phyloP scores from a whole-genome alignment of 148 eudicot species.

The Beta vulgaris region DNA sequence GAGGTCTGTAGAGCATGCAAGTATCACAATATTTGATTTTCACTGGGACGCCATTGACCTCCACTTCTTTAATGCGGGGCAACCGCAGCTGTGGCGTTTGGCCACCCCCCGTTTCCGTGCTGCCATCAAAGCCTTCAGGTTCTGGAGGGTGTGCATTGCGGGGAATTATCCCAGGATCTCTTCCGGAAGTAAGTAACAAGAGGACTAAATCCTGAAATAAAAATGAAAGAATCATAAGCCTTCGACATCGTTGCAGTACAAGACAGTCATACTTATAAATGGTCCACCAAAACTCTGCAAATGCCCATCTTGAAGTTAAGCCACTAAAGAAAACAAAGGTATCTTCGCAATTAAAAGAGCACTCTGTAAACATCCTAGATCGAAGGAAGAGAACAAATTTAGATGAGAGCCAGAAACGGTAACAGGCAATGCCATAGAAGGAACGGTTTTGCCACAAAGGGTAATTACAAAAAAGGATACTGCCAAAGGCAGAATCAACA shows the following conservation, averaged over 20 bases:
- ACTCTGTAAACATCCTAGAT: background rate
- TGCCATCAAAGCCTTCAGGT: slow-evolving; percentile 80
- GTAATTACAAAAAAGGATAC: background rate
- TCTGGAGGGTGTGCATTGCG: slow-evolving; percentile 96
- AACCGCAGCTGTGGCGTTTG: slow-evolving; percentile 93
- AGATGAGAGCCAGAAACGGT: background rate
- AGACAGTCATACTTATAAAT: background rate
- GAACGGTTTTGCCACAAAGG: background rate
- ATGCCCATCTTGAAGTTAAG: background rate
- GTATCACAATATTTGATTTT: slow-evolving; percentile 97
- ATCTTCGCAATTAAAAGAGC: background rate
- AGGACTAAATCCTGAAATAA: slow-evolving; percentile 83
- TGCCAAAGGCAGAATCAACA: background rate
- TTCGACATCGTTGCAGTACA: background rate
- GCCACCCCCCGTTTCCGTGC: slow-evolving; percentile 64
- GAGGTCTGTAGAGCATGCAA: slow-evolving; percentile 98
- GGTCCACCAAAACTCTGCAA: background rate
- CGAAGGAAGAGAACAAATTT: background rate
- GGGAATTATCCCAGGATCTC: slow-evolving; percentile 99
- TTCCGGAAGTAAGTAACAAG: slow-evolving; percentile 80
- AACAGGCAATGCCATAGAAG: background rate
- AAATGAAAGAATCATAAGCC: slow-evolving; percentile 7
- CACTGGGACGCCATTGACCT: slow-evolving; percentile 86
- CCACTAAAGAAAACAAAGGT: background rate
- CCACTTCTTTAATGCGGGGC: slow-evolving; percentile 95